Conservation (phyloP, 148 eudicot species). For the Rhododendron williamsianum region DNA sequence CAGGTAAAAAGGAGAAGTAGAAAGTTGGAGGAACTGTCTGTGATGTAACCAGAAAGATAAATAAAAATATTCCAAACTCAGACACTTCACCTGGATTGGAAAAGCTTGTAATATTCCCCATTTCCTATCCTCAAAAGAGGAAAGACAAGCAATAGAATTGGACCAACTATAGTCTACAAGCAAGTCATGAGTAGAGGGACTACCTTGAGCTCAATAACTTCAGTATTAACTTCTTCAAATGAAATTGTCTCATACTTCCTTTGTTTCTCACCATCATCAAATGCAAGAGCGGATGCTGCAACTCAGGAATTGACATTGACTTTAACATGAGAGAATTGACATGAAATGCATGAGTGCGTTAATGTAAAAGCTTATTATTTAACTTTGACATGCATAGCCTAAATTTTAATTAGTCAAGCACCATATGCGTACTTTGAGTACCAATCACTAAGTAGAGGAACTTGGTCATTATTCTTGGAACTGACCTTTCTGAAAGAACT, state of each 20-base stretch:
- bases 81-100: not conserved
- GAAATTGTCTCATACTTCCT: slow-evolving; percentile 53
- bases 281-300: slow-evolving; percentile 78
- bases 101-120: not conserved
- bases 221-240: slow-evolving; percentile 58
- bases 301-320: slow-evolving; percentile 10
- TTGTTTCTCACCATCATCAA: slow-evolving; percentile 67
- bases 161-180: not conserved
- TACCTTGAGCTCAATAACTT: slow-evolving; percentile 71
- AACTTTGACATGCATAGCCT: not conserved
- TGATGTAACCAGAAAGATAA: not conserved
- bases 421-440: not conserved
- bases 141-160: not conserved
- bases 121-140: not conserved
- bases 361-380: not conserved
- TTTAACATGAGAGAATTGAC: slow-evolving; percentile 10
- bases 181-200: slow-evolving; percentile 8
- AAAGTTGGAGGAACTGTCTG: not conserved
- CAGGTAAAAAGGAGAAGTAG: not conserved
- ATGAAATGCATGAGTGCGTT: not conserved
- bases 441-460: not conserved
- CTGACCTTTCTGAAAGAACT: slow-evolving; percentile 70
- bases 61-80: not conserved
- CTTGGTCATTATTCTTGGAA: slow-evolving; percentile 7
- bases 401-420: not conserved